Evolutionary conservation across 2,329 filamentous ascomycete genomes (phyloP), one percentile per base, ranked within the genome.

Genomic region (Scytalidium lignicola): DNA sequence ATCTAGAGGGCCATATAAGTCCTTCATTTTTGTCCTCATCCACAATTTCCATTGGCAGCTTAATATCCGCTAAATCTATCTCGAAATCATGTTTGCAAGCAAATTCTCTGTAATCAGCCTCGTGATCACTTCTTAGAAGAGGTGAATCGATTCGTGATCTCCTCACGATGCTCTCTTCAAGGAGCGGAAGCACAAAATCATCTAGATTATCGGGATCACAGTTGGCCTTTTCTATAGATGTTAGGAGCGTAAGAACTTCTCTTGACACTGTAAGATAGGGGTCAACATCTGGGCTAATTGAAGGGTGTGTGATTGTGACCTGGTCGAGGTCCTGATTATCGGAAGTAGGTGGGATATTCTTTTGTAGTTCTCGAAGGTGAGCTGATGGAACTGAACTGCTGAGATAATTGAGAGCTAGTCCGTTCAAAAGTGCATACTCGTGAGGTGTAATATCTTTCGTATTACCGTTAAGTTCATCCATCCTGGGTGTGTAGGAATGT

Each of bases 381-480:
- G 28, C 29, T 9, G 51, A 43, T 10, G 52, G 55, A 2, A 50
- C 23, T 13, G 47, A 20, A 13, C 60, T 55, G 3, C 41, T 18
- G 2, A 56, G 46, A 51, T 63, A 49, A 41, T 64, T 44, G 13
- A 48, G 50, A 22, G 58, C 49, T n/a, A 66, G 43, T 18, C 60
- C 58, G 32, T 60, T 56, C 10, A 43, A 29, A 12, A 61, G 60
- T 43, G 63, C 64, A 45, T 64, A 64, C 41, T 62, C 56, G 23
- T 63, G 51, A 17, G 58, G 51, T 12, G 57, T 43, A 5, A 50
- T 22, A 3, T 64, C 57, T 8, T 48, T 44, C 15, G 5, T n/a
- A n/a, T 37, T n/a, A 37, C 32, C 15, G 7, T 5, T 13, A 15
- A 5, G 10, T 37, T 37, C 32, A 13, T 37, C n/a, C 32, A 37